phyloP scores from a whole-genome alignment of 148 eudicot species.

The Tetragonia tetragonoides region DNA sequence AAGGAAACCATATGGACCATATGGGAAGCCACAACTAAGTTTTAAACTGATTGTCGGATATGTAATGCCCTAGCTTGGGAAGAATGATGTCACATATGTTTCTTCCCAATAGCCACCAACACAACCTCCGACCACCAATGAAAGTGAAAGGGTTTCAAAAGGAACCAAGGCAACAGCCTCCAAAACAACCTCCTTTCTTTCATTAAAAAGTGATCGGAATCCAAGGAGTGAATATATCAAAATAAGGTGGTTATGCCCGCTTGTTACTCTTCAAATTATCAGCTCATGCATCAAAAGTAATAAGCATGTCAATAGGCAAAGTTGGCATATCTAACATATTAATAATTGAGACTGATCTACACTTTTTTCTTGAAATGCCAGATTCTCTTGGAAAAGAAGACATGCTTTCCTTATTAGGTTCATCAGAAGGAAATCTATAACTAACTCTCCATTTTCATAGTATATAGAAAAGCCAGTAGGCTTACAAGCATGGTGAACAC shows the following conservation, averaged over 20 bases:
- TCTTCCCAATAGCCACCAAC: constrained; percentile 3
- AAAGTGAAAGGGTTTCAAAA: not conserved
- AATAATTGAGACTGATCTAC: not conserved
- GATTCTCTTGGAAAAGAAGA: not conserved
- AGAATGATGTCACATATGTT: not conserved
- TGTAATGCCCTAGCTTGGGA: not conserved
- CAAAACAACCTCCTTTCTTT: not conserved
- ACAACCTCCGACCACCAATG: not conserved
- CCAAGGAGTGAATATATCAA: not conserved
- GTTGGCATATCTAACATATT: not conserved
- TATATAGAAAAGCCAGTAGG: not conserved
- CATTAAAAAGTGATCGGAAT: not conserved
- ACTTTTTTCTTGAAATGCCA: not conserved
- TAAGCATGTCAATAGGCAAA: not conserved
- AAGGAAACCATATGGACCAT: not conserved
- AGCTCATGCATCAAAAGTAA: not conserved
- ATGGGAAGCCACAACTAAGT: not conserved
- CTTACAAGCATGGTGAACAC: not conserved
- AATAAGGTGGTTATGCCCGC: not conserved
- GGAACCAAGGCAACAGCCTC: not conserved
- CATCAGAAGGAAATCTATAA: not conserved
- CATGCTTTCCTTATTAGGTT: not conserved
- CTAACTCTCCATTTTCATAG: not conserved
- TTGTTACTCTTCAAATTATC: not conserved
- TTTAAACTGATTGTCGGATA: not conserved